Conservation (phyloP, 345 rosid genomes). For the Rhodamnia rubescens region DNA sequence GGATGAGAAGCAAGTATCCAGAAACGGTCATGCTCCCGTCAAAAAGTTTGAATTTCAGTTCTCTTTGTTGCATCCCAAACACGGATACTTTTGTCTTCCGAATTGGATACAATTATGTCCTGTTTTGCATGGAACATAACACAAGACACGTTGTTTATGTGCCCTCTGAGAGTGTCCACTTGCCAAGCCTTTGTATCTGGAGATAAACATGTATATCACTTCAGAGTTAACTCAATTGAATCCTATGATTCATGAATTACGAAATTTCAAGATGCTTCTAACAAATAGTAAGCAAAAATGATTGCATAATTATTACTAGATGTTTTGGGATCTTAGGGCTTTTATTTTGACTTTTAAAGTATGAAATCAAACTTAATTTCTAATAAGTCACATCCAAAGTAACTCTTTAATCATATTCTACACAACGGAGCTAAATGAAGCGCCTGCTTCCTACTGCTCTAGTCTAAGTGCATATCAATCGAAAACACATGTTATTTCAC, state of each 20-base stretch:
- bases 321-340: neutral
- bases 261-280: neutral
- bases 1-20: conserved; percentile 96
- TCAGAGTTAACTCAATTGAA: neutral
- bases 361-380: neutral
- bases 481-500: neutral
- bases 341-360: neutral
- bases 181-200: conserved; percentile 99
- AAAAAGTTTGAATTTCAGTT: conserved; percentile 86
- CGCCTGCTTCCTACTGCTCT: neutral
- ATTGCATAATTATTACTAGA: neutral
- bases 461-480: neutral
- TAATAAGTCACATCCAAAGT: neutral
- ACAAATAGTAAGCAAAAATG: neutral
- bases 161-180: conserved; percentile 94
- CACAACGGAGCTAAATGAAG: neutral
- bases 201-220: neutral
- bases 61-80: conserved; percentile 96
- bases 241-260: neutral
- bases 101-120: conserved; percentile 92
- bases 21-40: conserved; percentile 90
- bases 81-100: conserved; percentile 92
- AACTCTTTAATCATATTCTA: too few relatives aligned
- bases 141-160: conserved; percentile 87
- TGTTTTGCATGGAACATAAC: conserved; percentile 94